phyloP scores from a whole-genome alignment of 441 rosid species.

The Syzygium malaccense region DNA sequence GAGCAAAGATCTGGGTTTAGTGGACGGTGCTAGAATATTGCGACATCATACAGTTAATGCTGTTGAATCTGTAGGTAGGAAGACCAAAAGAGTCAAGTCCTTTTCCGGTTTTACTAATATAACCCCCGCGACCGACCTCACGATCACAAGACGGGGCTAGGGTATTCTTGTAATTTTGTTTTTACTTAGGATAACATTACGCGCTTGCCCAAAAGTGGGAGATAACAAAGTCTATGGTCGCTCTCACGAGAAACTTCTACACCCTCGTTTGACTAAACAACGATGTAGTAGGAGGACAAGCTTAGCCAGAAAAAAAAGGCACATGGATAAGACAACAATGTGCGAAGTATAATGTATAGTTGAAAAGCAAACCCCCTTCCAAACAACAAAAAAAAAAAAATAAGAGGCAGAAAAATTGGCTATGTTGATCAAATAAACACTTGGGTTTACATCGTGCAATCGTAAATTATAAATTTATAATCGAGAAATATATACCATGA shows the following conservation, averaged over 20 bases:
- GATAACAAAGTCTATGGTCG: background rate
- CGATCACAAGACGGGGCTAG: background rate
- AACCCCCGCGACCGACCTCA: background rate
- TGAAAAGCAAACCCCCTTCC: background rate
- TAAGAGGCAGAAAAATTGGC: background rate
- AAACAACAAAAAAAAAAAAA: too few relatives aligned
- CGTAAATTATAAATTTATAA: too few relatives aligned
- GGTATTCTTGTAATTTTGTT: background rate
- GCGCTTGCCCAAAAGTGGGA: background rate
- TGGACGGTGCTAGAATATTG: background rate
- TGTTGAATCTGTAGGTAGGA: background rate
- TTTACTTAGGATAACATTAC: background rate
- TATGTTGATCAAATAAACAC: too few relatives aligned
- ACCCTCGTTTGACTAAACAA: background rate
- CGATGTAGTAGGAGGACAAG: background rate
- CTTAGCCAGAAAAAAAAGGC: background rate
- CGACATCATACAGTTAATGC: background rate
- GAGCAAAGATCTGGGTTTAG: background rate
- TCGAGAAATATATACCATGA: too few relatives aligned
- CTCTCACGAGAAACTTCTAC: background rate
- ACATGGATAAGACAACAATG: too few relatives aligned
- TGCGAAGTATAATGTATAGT: background rate
- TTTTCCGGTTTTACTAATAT: background rate
- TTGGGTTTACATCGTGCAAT: background rate
- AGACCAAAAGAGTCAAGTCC: background rate